Evolutionary conservation across 1,139 yeast genomes (phyloP), one percentile per base, ranked within the genome.

Genomic region (Zygosaccharomyces sapae): DNA sequence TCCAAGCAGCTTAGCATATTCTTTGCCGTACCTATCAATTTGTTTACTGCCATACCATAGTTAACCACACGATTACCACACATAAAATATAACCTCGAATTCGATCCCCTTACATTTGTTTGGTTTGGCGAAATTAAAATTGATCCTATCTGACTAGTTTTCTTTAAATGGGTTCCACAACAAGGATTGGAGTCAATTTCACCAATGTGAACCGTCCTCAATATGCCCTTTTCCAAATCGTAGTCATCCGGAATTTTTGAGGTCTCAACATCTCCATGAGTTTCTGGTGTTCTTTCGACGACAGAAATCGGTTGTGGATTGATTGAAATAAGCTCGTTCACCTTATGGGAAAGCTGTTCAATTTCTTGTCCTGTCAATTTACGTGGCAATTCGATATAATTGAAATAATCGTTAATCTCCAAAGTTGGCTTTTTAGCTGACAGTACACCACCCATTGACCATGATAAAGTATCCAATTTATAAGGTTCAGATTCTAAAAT

Each of bases 91-190:
- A 88, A 67, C 45, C 92, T 74, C 2, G 86, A 79, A 63, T 85
- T 82, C 1, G 89, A 79, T 0, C 92, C 92, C 48, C 89, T 74
- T 20, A 83, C 81, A 33, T 80, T 70, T 25, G 75, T 70, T 58
- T 86, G 90, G 56, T 85, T 85, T 9, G 55, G 49, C 43, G 83
- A 70, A 29, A 86, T 68, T 1, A 83, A 71, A 6, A 86, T 71
- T 0, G 84, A 75, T 52, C 81, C 82, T 49, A 88, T 79, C 57
- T 86, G 92, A 1, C 79, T 68, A 0, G 96, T 86, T 16, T 79
- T 73, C 8, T 67, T 63, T 57, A 87, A 73, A 67, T 88, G 96
- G 1, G 96, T 88, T 1, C 96, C 96, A 64, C 96, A 88, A 64
- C 96, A 88, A 7, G 95, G 88, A 58, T 87, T 87, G 9, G 80